Evolutionary conservation across 192 early-diverging fungal species (phyloP), one percentile per base, ranked within the genome.

Genomic region (Coemansia sp.): DNA sequence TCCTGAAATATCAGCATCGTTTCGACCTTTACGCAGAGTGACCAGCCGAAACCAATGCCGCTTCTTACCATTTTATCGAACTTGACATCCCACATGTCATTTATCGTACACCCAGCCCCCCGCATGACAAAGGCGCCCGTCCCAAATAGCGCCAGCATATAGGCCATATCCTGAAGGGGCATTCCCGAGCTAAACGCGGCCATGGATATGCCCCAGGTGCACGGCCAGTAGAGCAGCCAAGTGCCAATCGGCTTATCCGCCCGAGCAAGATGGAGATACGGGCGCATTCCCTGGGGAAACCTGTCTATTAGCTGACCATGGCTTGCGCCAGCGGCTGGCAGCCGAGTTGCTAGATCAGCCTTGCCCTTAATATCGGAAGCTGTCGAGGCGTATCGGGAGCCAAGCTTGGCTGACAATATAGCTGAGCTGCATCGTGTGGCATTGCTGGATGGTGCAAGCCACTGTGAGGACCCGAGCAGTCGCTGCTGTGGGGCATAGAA

Each of bases 61-160:
- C 34, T 26, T 52, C 68, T 84, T 78, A 47, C 77, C 78, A 72
- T 89, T 59, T 87, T 87, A 79, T 98, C 96, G 37, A 95, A 87
- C 61, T 93, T 86, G n/a, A 83, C 66, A 72, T 98, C 96, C 96
- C 95, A 97, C 72, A 98, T 82, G 68, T 98, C 96, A 72, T 98
- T 98, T 65, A 98, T 93, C 1, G 92, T 95, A 83, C 96, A 98
- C 20, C 95, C 96, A 21, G 95, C 96, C 2, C 96, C 94, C 18
- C 96, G 88, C 94, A 98, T 96, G 13, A 95, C 85, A 3, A 95
- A 65, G 2, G 93, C 90, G 23, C 96, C 96, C 1, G 85, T 77
- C 14, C 89, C 91, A 86, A 98, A 98, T 25, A 96, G 72, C 0
- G 84, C 86, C 11, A 95, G 69, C 84, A 89, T 91, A 31, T 81